Percentiles rank a stretch among this genome's conserved stretches.
Evolutionary conservation across 257 asterid species (phyloP).

Genomic region (Jaltomata sinuosa): DNA sequence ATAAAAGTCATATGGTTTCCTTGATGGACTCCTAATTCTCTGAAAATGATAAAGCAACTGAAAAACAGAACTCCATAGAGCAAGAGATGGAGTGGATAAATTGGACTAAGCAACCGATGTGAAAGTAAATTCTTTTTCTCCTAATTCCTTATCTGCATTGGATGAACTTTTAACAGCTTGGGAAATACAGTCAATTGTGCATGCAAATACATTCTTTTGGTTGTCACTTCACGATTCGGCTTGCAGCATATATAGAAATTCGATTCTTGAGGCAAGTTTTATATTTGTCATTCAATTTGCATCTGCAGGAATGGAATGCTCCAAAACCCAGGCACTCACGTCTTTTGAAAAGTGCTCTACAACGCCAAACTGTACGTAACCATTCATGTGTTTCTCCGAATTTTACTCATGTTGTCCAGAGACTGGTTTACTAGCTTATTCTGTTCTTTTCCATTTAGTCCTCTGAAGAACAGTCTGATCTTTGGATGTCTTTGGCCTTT

Average conservation of each 20-base stretch:
- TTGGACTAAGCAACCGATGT: background rate
- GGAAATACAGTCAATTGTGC: background rate
- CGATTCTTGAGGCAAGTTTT: background rate
- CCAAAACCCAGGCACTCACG: conserved; percentile 83
- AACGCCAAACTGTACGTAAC: conserved; percentile 58
- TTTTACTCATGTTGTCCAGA: background rate
- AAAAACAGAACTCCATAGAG: background rate
- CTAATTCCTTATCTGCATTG: background rate
- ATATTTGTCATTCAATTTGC: background rate
- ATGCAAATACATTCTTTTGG: background rate
- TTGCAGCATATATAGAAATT: background rate
- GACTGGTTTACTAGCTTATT: background rate
- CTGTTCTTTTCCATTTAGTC: conserved; percentile 28
- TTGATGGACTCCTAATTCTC: background rate
- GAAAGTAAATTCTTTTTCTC: background rate
- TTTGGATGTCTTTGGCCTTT: conserved; percentile 70
- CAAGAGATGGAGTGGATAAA: background rate
- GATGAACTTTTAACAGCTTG: background rate
- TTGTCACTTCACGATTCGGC: background rate
- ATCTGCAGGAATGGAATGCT: conserved; percentile 67
- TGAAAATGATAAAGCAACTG: background rate
- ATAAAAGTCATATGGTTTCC: background rate
- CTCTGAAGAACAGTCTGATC: conserved; percentile 31
- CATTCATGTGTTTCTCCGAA: background rate
- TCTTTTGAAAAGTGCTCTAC: conserved; percentile 67